A percentile compares a stretch with the other conserved stretches of the same genome.
Evolutionary conservation across 1,284 basidiomycete species (phyloP).

Genomic region (Ustilago trichophora): DNA sequence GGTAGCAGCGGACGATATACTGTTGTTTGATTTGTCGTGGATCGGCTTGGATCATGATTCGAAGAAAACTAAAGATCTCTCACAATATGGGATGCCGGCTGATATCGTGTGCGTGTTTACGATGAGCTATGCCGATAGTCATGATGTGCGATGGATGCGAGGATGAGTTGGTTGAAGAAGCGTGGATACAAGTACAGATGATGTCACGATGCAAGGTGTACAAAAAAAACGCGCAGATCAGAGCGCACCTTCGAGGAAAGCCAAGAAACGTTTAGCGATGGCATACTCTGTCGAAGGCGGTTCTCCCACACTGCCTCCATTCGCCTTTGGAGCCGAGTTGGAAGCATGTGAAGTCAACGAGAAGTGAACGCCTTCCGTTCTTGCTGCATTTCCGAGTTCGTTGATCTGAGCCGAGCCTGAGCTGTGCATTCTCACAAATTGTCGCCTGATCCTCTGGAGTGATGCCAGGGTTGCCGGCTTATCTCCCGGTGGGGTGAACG

Average conservation of each 20-base stretch:
- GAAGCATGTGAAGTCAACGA: slow-evolving; percentile 17
- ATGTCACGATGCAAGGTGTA: background rate
- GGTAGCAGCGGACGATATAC: slow-evolving; percentile 46
- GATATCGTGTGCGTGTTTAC: no score
- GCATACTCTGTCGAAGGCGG: slow-evolving; percentile 34
- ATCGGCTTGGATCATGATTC: no score
- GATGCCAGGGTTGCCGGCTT: slow-evolving; percentile 34
- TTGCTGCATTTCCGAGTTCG: slow-evolving; percentile 40
- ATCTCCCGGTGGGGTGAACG: slow-evolving; percentile 39
- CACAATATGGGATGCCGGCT: no score
- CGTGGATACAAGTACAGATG: slow-evolving; percentile 39
- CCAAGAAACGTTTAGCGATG: slow-evolving; percentile 52
- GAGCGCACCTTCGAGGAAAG: slow-evolving; percentile 48
- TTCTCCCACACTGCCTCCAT: no score
- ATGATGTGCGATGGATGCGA: no score
- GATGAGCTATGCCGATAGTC: no score
- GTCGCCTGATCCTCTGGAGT: slow-evolving; percentile 55
- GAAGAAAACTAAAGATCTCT: no score
- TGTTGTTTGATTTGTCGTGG: slow-evolving; percentile 46
- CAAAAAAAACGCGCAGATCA: slow-evolving; percentile 1
- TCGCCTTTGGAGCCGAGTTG: no score
- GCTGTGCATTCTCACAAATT: slow-evolving; percentile 63
- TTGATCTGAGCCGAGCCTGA: slow-evolving; percentile 50
- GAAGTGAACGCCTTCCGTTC: slow-evolving; percentile 44
- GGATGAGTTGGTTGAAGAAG: no score